These are phyloP conservation scores for Tolypocladium inflatum DNA, from an alignment of 2,329 filamentous ascomycete genomes.

Conservation along the genomic window DNA sequence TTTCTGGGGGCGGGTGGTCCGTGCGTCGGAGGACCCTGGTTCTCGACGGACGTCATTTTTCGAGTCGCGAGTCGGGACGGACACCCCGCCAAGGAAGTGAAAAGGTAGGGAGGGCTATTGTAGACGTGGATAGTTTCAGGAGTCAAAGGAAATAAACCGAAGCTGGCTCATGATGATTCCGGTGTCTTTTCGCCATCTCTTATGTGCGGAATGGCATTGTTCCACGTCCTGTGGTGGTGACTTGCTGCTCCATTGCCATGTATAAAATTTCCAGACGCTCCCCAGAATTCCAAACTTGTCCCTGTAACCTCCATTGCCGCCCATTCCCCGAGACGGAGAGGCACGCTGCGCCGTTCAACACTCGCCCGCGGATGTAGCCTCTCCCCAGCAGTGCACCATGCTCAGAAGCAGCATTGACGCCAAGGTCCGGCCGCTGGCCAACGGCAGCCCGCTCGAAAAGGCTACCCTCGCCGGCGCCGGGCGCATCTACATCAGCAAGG, in stretches of 20 bases:
- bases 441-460: constrained; percentile 31
- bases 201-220: no score
- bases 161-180: no score
- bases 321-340: neutral
- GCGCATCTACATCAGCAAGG: constrained; percentile 37
- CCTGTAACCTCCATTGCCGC: neutral
- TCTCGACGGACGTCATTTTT: neutral
- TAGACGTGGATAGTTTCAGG: no score
- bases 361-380: neutral
- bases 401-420: constrained; percentile 25
- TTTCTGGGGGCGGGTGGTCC: neutral
- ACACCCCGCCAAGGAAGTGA: neutral
- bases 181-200: no score
- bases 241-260: neutral
- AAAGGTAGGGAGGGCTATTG: no score
- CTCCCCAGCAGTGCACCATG: constrained; percentile 10
- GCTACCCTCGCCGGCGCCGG: constrained; percentile 32
- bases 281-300: neutral
- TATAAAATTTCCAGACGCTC: neutral
- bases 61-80: neutral
- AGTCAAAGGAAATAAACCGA: no score
- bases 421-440: constrained; percentile 32
- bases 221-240: no score
- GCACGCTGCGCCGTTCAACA: neutral
- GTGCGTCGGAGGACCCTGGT: neutral